Evolutionary conservation across 1,139 yeast species (phyloP).

Genomic region (Taiozyma sp.): DNA sequence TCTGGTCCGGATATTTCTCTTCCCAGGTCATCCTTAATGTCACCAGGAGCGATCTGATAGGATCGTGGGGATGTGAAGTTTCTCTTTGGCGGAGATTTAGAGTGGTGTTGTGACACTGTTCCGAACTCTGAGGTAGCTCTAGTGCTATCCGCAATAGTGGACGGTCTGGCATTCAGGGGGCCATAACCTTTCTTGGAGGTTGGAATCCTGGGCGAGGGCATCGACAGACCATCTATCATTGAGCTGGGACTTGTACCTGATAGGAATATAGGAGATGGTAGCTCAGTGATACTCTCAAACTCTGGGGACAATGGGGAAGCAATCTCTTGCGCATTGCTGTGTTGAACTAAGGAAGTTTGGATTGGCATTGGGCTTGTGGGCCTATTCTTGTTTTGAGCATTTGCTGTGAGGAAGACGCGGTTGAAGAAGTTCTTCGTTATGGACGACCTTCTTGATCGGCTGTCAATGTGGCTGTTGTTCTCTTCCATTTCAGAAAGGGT

Average conservation of each 20-base stretch:
- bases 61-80: constrained; percentile 23
- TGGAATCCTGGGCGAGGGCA: constrained; percentile 4
- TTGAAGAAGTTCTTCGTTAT: neutral
- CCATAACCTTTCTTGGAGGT: constrained; percentile 15
- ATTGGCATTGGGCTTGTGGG: neutral
- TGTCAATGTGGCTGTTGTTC: neutral
- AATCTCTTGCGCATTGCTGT: neutral
- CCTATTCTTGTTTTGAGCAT: neutral
- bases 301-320: constrained; percentile 18
- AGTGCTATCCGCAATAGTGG: constrained; percentile 1
- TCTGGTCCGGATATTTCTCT: neutral
- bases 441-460: neutral
- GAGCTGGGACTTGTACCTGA: neutral
- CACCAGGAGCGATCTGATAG: constrained; percentile 1
- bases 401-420: neutral
- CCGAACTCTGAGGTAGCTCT: constrained; percentile 16
- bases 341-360: neutral
- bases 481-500: neutral
- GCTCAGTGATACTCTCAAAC: constrained; percentile 19
- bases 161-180: constrained; percentile 14
- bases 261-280: constrained; percentile 22
- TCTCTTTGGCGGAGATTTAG: neutral
- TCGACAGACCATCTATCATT: neutral
- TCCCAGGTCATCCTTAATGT: neutral
- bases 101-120: neutral